Percentiles rank a stretch among this genome's conserved stretches.
These are phyloP conservation scores for Zea luxurians DNA, from an alignment of 176 grass and related monocot species.

Conservation along the genomic window DNA sequence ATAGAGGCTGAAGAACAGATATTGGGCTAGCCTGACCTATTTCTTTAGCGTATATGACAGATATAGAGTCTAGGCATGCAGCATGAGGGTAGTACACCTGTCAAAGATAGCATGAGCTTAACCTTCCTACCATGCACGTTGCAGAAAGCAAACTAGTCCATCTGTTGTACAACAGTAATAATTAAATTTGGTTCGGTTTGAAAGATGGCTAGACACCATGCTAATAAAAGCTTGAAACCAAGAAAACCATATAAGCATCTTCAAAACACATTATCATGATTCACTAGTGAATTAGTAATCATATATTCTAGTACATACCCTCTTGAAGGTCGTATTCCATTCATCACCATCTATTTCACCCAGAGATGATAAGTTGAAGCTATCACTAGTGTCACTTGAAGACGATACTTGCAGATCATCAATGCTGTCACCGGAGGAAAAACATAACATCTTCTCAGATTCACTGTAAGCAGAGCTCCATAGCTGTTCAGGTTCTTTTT, in stretches of 20 bases:
- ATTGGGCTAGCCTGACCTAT: conserved; percentile 57
- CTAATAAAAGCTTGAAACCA: neutral
- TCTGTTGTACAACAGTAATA: neutral
- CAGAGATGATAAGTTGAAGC: conserved; percentile 43
- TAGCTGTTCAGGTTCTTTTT: conserved; percentile 18
- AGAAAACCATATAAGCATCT: conserved; percentile 16
- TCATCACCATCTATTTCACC: conserved; percentile 18
- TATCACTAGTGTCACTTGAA: conserved; percentile 49
- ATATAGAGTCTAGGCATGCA: conserved; percentile 16
- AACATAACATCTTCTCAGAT: conserved; percentile 40
- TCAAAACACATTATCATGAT: neutral
- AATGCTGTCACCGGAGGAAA: conserved; percentile 34
- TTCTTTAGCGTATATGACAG: conserved; percentile 39
- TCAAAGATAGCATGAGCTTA: conserved; percentile 2
- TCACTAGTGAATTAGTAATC: neutral
- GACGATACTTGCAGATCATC: conserved; percentile 34
- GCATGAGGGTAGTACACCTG: conserved; percentile 41
- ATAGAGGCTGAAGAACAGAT: conserved; percentile 60
- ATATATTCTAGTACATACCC: conserved; percentile 34
- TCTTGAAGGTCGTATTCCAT: conserved; percentile 43
- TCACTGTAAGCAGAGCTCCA: conserved; percentile 45
- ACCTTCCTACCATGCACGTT: conserved; percentile 1
- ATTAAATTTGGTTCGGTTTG: neutral
- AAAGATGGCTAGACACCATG: neutral
- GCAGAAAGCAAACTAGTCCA: neutral